phyloP scores from a whole-genome alignment of 1,284 basidiomycete genomes.

The Moniliella sp. region DNA sequence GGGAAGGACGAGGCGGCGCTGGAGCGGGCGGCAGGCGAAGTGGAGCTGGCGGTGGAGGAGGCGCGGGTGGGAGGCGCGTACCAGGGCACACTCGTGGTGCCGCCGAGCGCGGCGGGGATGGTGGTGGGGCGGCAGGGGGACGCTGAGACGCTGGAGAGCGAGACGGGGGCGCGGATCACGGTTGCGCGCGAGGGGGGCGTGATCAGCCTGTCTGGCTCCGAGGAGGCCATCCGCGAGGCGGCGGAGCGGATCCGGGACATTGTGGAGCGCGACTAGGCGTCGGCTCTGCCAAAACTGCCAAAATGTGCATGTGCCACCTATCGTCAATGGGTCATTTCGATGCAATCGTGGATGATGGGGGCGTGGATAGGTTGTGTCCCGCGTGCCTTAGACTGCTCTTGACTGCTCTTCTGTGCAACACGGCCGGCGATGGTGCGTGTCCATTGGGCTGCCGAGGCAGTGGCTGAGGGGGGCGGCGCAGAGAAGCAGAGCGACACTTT shows the following conservation, averaged over 20 bases:
- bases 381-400: too few relatives aligned
- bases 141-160: slow-evolving; percentile 13
- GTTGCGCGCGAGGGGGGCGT: slow-evolving; percentile 16
- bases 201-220: slow-evolving; percentile 15
- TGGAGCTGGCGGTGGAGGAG: slow-evolving; percentile 7
- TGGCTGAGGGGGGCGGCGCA: too few relatives aligned
- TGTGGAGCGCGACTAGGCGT: too few relatives aligned
- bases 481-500: too few relatives aligned
- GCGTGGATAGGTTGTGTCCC: too few relatives aligned
- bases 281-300: too few relatives aligned
- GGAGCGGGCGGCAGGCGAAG: slow-evolving; percentile 9
- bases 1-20: slow-evolving; percentile 13
- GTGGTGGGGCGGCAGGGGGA: slow-evolving; percentile 16
- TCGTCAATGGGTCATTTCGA: too few relatives aligned
- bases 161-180: slow-evolving; percentile 17
- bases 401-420: too few relatives aligned
- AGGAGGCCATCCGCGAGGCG: slow-evolving; percentile 15
- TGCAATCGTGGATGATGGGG: too few relatives aligned
- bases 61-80: slow-evolving; percentile 8
- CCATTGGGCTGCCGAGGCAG: too few relatives aligned
- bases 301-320: too few relatives aligned
- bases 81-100: slow-evolving; percentile 13
- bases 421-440: too few relatives aligned
- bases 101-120: slow-evolving; percentile 10
- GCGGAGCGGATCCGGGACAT: slow-evolving; percentile 13